Evolutionary conservation across 2,329 filamentous ascomycete genomes (phyloP).

Genomic region (Fusarium xyrophilum): DNA sequence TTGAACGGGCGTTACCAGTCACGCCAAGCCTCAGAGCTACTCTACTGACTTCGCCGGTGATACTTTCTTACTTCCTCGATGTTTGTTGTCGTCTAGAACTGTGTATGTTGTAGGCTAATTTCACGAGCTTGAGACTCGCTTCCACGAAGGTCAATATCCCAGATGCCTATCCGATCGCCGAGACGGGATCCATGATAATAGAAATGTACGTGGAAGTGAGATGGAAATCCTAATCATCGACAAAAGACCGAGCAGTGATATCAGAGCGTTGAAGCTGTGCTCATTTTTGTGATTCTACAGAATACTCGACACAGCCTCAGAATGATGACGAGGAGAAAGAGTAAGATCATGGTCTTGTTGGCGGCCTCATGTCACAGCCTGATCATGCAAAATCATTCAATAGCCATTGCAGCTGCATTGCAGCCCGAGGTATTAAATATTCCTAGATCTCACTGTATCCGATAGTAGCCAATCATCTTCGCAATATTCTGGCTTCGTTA

Average conservation of each 20-base stretch:
- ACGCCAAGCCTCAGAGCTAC: background rate
- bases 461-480: background rate
- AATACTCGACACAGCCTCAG: background rate
- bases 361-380: background rate
- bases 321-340: background rate
- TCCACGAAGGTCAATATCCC: background rate
- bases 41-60: background rate
- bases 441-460: background rate
- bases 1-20: background rate
- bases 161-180: background rate
- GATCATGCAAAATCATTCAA: background rate
- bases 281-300: background rate
- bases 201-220: background rate
- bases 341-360: accelerated
- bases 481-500: background rate
- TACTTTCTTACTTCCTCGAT: accelerated
- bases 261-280: accelerated
- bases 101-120: background rate
- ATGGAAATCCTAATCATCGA: accelerated
- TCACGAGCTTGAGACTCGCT: background rate
- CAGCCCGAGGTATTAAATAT: background rate
- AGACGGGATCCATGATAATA: background rate
- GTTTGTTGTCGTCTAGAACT: background rate
- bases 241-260: background rate
- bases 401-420: background rate